These are phyloP conservation scores for Solanum aculeatissimum DNA, from an alignment of 305 asterid genomes.

Conservation along the genomic window DNA sequence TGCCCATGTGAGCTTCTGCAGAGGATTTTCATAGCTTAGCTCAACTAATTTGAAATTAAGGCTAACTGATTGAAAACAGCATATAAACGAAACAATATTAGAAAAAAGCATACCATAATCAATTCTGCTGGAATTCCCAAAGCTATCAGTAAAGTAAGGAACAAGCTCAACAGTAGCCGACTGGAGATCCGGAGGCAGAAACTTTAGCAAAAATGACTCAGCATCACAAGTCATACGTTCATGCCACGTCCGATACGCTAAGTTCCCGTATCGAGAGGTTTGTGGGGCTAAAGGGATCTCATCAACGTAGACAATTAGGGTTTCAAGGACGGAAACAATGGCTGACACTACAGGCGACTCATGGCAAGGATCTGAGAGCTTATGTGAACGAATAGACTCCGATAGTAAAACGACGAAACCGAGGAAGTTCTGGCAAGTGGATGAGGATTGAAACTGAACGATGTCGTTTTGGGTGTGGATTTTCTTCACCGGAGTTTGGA, in stretches of 20 bases:
- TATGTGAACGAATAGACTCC: slow-evolving; percentile 55
- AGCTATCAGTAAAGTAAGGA: slow-evolving; percentile 73
- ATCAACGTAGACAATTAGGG: slow-evolving; percentile 39
- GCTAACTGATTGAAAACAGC: neutral
- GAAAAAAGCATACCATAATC: slow-evolving; percentile 48
- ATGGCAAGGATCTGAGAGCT: slow-evolving; percentile 62
- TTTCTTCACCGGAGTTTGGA: slow-evolving; percentile 42
- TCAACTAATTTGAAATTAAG: neutral
- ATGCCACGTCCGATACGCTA: slow-evolving; percentile 73
- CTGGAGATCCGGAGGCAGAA: slow-evolving; percentile 35
- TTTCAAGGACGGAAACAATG: slow-evolving; percentile 30
- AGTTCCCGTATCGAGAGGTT: slow-evolving; percentile 66
- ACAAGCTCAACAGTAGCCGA: slow-evolving; percentile 54
- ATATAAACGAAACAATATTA: neutral
- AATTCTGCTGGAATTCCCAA: slow-evolving; percentile 73
- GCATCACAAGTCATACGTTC: slow-evolving; percentile 57
- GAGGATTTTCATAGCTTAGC: neutral
- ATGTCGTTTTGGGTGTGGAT: slow-evolving; percentile 58
- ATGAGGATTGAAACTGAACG: slow-evolving; percentile 46
- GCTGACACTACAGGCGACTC: slow-evolving; percentile 35
- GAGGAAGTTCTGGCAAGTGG: slow-evolving; percentile 42
- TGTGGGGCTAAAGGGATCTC: slow-evolving; percentile 73
- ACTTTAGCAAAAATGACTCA: slow-evolving; percentile 36
- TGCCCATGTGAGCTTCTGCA: neutral
- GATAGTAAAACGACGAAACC: slow-evolving; percentile 77